Conservation (phyloP, 257 asterid species). For the Salvia rosmarinus region DNA sequence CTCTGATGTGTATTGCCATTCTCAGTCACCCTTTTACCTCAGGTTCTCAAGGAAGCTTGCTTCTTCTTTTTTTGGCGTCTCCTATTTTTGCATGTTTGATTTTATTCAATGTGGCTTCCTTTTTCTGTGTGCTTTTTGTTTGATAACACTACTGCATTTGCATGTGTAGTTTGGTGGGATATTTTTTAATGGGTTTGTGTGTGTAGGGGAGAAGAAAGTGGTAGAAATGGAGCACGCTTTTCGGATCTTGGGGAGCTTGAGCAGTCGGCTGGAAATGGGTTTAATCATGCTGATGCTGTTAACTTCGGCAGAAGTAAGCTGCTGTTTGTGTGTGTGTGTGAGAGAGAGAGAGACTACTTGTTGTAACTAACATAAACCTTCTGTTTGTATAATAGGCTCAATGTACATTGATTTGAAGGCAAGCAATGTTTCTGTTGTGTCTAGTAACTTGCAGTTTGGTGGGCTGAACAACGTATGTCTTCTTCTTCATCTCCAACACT, state of each 20-base stretch:
- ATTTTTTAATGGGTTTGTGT: background rate
- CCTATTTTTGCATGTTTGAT: background rate
- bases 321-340: background rate
- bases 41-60: conserved; percentile 47
- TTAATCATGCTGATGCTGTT: conserved; percentile 67
- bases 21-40: conserved; percentile 58
- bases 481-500: conserved; percentile 11
- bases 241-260: conserved; percentile 85
- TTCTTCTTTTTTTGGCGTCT: background rate
- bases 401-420: conserved; percentile 64
- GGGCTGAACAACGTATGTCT: conserved; percentile 58
- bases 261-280: conserved; percentile 56
- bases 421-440: conserved; percentile 59
- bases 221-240: conserved; percentile 55
- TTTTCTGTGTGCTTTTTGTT: background rate
- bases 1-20: conserved; percentile 61
- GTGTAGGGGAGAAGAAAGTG: conserved; percentile 61
- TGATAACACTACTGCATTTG: conserved; percentile 1
- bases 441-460: conserved; percentile 69
- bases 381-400: conserved; percentile 48
- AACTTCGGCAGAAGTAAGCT: conserved; percentile 71
- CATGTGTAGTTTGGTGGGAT: conserved; percentile 5
- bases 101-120: background rate
- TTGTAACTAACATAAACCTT: conserved; percentile 1
- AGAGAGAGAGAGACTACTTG: too few relatives aligned